A percentile compares a stretch with the other conserved stretches of the same genome.
phyloP scores from a whole-genome alignment of 257 asterid species.

The Scutellaria barbata region DNA sequence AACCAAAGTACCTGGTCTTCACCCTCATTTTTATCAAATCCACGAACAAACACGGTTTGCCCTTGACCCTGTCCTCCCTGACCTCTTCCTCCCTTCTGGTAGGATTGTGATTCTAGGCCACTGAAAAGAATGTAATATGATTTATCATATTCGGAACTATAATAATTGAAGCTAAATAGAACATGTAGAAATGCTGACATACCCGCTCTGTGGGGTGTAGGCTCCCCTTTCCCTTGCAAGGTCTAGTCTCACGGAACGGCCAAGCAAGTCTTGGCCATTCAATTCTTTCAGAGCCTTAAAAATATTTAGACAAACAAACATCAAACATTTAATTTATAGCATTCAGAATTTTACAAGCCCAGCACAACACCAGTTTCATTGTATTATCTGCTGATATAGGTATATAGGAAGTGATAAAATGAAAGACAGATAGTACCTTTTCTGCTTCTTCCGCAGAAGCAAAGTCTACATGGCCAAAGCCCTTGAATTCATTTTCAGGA shows the following conservation, averaged over 20 bases:
- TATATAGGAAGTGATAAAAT: too few relatives aligned
- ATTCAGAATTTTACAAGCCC: not conserved
- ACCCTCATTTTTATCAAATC: slow-evolving; percentile 54
- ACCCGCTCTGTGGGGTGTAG: slow-evolving; percentile 68
- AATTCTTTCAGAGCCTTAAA: slow-evolving; percentile 60
- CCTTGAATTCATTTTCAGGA: slow-evolving; percentile 61
- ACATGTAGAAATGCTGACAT: slow-evolving; percentile 24
- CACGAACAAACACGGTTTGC: slow-evolving; percentile 65
- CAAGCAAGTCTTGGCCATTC: slow-evolving; percentile 68
- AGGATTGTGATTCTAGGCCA: slow-evolving; percentile 53
- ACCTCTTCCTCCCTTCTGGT: slow-evolving; percentile 53
- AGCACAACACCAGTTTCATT: not conserved
- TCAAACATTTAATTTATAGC: not conserved
- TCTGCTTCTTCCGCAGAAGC: slow-evolving; percentile 69
- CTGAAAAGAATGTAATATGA: slow-evolving; percentile 15
- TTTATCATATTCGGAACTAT: not conserved
- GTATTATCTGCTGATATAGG: too few relatives aligned
- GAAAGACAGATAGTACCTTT: slow-evolving; percentile 49
- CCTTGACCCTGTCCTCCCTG: slow-evolving; percentile 57
- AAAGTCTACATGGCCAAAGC: slow-evolving; percentile 96
- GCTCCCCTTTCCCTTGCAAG: slow-evolving; percentile 77
- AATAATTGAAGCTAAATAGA: not conserved
- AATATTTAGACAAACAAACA: not conserved
- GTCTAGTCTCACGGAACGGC: slow-evolving; percentile 77
- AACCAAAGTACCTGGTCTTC: slow-evolving; percentile 56